These are phyloP conservation scores for Coemansia guatemalensis DNA, from an alignment of 192 early-diverging fungal species.

Conservation along the genomic window DNA sequence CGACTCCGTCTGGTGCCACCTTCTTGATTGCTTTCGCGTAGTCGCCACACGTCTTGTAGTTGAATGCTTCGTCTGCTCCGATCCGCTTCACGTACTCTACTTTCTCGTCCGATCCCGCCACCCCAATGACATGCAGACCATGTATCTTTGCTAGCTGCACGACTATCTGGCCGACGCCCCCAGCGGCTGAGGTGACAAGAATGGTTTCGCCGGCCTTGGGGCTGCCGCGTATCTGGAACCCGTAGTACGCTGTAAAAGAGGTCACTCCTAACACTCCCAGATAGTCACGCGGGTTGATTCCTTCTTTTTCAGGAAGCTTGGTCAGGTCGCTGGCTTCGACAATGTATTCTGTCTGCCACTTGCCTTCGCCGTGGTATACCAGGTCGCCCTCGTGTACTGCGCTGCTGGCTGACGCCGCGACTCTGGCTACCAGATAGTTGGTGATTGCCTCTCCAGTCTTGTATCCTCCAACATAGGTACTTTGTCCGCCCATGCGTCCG, in stretches of 20 bases:
- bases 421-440: constrained; percentile 54
- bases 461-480: constrained; percentile 61
- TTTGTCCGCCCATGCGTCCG: constrained; percentile 60
- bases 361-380: constrained; percentile 77
- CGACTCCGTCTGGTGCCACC: constrained; percentile 75
- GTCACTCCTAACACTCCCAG: constrained; percentile 73
- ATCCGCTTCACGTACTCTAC: constrained; percentile 65
- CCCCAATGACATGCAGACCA: constrained; percentile 78
- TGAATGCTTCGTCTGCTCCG: constrained; percentile 82
- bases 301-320: constrained; percentile 7
- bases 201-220: constrained; percentile 81
- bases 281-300: constrained; percentile 13
- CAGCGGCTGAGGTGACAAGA: constrained; percentile 76
- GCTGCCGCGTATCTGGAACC: constrained; percentile 62
- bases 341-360: constrained; percentile 50
- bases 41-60: constrained; percentile 81
- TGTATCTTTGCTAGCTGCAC: constrained; percentile 75
- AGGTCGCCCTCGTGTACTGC: constrained; percentile 68
- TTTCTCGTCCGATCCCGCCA: constrained; percentile 82
- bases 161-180: constrained; percentile 70
- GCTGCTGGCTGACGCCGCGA: constrained; percentile 62
- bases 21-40: constrained; percentile 53
- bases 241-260: constrained; percentile 73
- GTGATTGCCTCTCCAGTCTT: constrained; percentile 53
- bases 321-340: constrained; percentile 59